Base-by-base conservation (phyloP, 331 rosid species). In the Spiraea crenata region DNA sequence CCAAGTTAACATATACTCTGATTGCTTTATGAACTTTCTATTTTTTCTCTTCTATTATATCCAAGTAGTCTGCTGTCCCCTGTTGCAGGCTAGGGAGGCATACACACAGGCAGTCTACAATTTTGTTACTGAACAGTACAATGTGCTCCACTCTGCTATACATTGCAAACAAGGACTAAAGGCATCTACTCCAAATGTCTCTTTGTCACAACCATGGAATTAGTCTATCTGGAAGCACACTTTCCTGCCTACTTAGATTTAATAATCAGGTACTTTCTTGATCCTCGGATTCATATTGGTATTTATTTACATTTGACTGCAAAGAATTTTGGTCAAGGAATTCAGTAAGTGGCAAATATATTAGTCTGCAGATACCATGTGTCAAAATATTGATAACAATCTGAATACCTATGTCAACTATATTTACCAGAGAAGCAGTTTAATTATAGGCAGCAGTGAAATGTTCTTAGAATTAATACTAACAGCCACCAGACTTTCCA, bases 131-230 rank as follows among this genome's bases (percentile, higher is more conserved):
- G 81, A 74, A 77, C 99, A 95, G 76, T 95, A 91, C 87, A 68
- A 76, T 73, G 96, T 95, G 80, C 89, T 95, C 62, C 88, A 86
- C 81, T 80, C 89, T 59, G 96, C 99, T 16, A 58, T 91, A 74
- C 86, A 87, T 42, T 84, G 88, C 44, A 74, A 68, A 71, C 81
- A 81, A 79, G 99, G 96, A 77, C 70, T 82, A 25, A 35, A 52
- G 13, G 96, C 96, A 57, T 88, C 98, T 65, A 85, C 77, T 49
- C 84, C 88, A 6, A 76, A 51, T 67, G 82, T 95, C 65, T 82
- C 90, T 74, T 76, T 95, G 86, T 86, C 96, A 38, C 99, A 95
- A 79, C 91, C 96, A 6, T 89, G 99, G 96, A 80, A 71, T 79
- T 89, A 89, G 86, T 76, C 82, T 50, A 47, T 50, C 60, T 74